Conservation (phyloP, 2,329 filamentous ascomycete species). For the Fusarium vanettenii region DNA sequence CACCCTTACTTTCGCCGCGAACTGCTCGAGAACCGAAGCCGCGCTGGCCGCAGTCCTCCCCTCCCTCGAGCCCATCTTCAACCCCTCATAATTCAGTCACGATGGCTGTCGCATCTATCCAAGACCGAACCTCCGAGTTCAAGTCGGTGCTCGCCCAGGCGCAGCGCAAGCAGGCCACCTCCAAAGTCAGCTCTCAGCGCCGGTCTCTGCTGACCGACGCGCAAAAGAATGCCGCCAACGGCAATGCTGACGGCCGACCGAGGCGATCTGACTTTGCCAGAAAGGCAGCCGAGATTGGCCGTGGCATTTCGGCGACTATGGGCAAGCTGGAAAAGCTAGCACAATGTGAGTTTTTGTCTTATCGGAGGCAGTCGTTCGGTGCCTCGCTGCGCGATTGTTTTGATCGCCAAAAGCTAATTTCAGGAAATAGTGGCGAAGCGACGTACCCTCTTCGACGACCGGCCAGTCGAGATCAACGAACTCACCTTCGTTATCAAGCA, state of each 20-base stretch:
- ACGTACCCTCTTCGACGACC: slow-evolving; percentile 97
- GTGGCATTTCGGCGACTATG: slow-evolving; percentile 92
- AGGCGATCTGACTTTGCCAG: slow-evolving; percentile 91
- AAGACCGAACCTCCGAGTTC: slow-evolving; percentile 97
- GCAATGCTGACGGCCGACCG: slow-evolving; percentile 58
- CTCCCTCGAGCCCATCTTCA: slow-evolving; percentile 26
- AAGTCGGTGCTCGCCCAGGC: slow-evolving; percentile 88
- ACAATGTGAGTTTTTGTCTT: slow-evolving; percentile 68
- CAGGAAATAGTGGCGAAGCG: slow-evolving; percentile 80
- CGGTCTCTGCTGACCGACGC: slow-evolving; percentile 82
- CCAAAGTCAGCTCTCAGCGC: slow-evolving; percentile 82
- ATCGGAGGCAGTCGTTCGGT: not conserved
- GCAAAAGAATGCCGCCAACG: slow-evolving; percentile 73
- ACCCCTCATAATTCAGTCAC: slow-evolving; percentile 37
- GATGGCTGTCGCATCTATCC: slow-evolving; percentile 82
- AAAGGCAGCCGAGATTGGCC: slow-evolving; percentile 89
- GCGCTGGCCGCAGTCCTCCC: slow-evolving; percentile 51
- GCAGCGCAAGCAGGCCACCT: slow-evolving; percentile 80
- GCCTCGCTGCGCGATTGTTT: not conserved
- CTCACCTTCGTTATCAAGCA: slow-evolving; percentile 98
- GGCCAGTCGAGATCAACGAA: slow-evolving; percentile 96
- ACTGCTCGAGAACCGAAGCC: slow-evolving; percentile 39
- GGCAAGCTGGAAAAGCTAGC: slow-evolving; percentile 94
- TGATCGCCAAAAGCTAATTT: slow-evolving; percentile 16
- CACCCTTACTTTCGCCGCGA: not conserved